Evolutionary conservation across 768 basidiomycete species (phyloP).

Genomic region (Leccinum aurantiacum): DNA sequence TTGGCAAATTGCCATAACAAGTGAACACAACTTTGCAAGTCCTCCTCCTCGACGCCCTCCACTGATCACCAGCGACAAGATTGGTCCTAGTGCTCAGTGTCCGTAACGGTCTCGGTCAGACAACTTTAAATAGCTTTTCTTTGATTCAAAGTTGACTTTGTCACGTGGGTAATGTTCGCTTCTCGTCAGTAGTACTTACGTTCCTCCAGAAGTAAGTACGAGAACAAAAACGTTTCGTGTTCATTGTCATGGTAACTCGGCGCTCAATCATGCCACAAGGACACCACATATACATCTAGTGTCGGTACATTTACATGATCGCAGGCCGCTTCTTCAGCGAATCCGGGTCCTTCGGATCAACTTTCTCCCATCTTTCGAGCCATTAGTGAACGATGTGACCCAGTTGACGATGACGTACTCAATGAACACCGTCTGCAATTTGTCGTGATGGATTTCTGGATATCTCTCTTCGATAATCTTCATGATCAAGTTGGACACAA

Average conservation of each 20-base stretch:
- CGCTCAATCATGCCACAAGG: neutral
- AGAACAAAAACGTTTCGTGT: constrained; percentile 12
- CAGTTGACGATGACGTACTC: constrained; percentile 45
- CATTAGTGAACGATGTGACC: constrained; percentile 4
- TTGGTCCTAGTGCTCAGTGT: constrained; percentile 13
- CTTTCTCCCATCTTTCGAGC: constrained; percentile 26
- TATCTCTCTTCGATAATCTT: constrained; percentile 54
- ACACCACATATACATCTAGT: neutral
- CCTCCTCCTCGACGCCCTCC: neutral
- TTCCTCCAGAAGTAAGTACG: neutral
- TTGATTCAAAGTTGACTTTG: constrained; percentile 56
- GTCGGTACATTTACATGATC: constrained; percentile 8
- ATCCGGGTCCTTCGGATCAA: constrained; percentile 20
- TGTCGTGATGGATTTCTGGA: constrained; percentile 70
- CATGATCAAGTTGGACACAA: constrained; percentile 64
- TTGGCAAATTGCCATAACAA: constrained; percentile 31
- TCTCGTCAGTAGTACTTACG: neutral
- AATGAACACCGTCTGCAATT: constrained; percentile 56
- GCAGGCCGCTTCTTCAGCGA: constrained; percentile 23
- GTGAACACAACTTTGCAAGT: constrained; percentile 15
- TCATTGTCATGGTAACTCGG: constrained; percentile 15
- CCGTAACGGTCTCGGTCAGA: constrained; percentile 13
- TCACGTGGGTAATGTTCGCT: constrained; percentile 29
- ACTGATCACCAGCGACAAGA: constrained; percentile 17
- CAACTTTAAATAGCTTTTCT: constrained; percentile 39